Base-by-base conservation (phyloP, 805 yeast genomes). In the Lipomyces lipofer region DNA sequence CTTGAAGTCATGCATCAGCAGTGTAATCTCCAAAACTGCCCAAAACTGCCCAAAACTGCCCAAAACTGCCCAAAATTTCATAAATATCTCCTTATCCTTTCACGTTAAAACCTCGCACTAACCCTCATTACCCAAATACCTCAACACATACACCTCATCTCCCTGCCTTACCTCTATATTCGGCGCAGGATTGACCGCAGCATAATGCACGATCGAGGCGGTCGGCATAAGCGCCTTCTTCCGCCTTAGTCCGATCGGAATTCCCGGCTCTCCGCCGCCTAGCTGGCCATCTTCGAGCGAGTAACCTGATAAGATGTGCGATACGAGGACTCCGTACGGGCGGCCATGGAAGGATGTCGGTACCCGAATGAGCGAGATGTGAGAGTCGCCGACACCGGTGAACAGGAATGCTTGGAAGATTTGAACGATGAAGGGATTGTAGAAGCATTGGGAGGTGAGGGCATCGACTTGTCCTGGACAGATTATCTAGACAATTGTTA, bases 391-490 rank as follows among this genome's bases (percentile, higher is more conserved):
- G 15, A 30, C 19, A 33, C 43, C 48, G 9, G 38, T 19, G 17
- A 51, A 32, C 15, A 45, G 29, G 22, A 52, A 47, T 19, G 52
- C 30, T 22, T 43, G 45, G 32, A 52, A 47, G 17, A 47, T 47
- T 24, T 52, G 56, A 6, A 49, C 39, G 2, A 52, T 54, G 47
- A 49, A 44, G n/a, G 54, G 51, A 39, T 49, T 49, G 28, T 54
- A 45, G 22, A 52, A 47, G 43, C 51, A 47, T 25, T 52, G 56
- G 7, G 56, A 52, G 12, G 44, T 52, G 25, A 52, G 38, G 10
- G 30, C 39, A 32, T 51, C 56, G 21, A 52, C 49, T 7, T 52
- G 47, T 12, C 19, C 27, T 2, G 52, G 56, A 19, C 52, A 52
- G 12, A 52, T 19, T 4, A 42, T 46, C 48, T 49, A 28, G n/a